Percentiles rank a stretch among this genome's conserved stretches.
These are phyloP conservation scores for Pelargonium nanum DNA, from an alignment of 345 rosid genomes.

Conservation along the genomic window DNA sequence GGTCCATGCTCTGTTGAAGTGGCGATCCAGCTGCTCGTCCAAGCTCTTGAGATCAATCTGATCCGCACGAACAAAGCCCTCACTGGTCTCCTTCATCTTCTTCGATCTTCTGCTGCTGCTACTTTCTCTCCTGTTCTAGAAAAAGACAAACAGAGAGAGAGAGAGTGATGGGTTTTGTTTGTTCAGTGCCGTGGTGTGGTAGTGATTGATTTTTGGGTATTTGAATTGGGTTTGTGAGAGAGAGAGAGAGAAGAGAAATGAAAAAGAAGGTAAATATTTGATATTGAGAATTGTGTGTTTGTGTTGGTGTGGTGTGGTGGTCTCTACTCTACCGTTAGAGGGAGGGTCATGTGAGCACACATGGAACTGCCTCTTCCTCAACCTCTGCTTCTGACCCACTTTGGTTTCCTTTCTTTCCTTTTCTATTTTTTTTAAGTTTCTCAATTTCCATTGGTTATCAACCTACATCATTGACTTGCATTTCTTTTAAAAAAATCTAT, in stretches of 20 bases:
- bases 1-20: constrained; percentile 59
- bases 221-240: not conserved
- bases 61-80: constrained; percentile 90
- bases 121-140: not conserved
- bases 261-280: no score
- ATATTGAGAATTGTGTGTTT: no score
- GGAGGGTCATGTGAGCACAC: not conserved
- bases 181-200: no score
- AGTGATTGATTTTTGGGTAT: not conserved
- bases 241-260: no score
- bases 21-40: constrained; percentile 90
- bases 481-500: no score
- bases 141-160: no score
- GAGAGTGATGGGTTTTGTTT: no score
- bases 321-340: not conserved
- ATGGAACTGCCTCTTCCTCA: not conserved
- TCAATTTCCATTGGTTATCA: not conserved
- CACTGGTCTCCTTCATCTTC: constrained; percentile 55
- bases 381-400: not conserved
- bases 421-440: not conserved
- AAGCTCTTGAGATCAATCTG: constrained; percentile 93
- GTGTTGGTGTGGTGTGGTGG: not conserved
- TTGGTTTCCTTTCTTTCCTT: not conserved
- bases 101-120: no score
- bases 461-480: not conserved